Evolutionary conservation across 306 rosid genomes (phyloP), one percentile per base, ranked within the genome.

Genomic region (Arachis stenosperma): DNA sequence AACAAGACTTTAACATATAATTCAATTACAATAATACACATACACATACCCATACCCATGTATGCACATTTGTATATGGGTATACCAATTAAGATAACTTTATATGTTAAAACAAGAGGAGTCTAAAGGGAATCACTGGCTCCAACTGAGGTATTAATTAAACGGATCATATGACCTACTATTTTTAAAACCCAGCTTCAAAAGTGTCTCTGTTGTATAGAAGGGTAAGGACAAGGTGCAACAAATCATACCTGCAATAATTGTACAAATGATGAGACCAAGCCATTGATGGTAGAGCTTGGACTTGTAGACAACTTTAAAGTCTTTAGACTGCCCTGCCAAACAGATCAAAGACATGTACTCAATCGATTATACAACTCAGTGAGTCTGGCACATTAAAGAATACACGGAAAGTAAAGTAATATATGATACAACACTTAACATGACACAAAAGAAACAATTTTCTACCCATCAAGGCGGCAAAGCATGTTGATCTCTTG

Each of bases 251-350:
- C 97, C 98, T 89, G 96, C 88, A 93, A 85, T 43, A 90, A 73
- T 50, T 84, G 78, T 69, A 93, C 98, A 70, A 93, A 93, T 64
- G 96, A 89, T 29, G 94, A 93, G 69, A 89, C 93, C 87, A 90
- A 61, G 79, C 88, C 81, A 84, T 93, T 90, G 73, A 93, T 90
- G 77, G 92, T 83, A 71, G 89, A 75, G 69, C 41, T 17, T 8
- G 84, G 83, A 68, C 69, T 67, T 69, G 79, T 76, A 58, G 79
- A 78, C 75, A 82, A 76, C 73, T 81, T 87, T 17, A 74, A 46
- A 17, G 97, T 91, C 84, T 89, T 86, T 82, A 93, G 88, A 74
- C 97, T 93, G 98, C 90, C 94, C 94, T 89, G 91, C 83, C 98
- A 85, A 86, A 82, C 61, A 82, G 69, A 77, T 77, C 77, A 74